These are phyloP conservation scores for Penicillium sclerotiorum DNA, from an alignment of 2,329 filamentous ascomycete species.

Conservation along the genomic window DNA sequence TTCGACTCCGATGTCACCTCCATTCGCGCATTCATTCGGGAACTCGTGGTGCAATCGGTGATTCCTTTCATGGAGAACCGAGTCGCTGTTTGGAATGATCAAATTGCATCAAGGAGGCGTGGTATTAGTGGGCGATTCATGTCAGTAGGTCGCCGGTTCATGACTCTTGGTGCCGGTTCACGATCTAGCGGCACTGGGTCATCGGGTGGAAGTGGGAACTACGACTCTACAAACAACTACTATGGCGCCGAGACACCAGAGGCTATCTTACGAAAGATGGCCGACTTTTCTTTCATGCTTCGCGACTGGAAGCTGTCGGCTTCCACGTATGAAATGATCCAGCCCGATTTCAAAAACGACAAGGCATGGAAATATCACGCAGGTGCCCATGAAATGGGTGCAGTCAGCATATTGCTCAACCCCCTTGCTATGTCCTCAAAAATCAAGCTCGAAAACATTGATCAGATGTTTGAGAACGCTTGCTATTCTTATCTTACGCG, in stretches of 20 bases:
- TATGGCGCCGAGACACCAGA: constrained; percentile 84
- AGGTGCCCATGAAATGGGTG: constrained; percentile 92
- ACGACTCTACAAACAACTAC: constrained; percentile 75
- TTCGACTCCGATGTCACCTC: constrained; percentile 91
- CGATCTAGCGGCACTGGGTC: constrained; percentile 58
- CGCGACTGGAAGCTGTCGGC: constrained; percentile 93
- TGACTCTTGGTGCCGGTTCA: constrained; percentile 72
- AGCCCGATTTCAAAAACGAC: constrained; percentile 87
- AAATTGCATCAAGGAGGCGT: constrained; percentile 85
- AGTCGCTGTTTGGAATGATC: constrained; percentile 92
- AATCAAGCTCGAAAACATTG: constrained; percentile 75
- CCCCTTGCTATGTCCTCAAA: constrained; percentile 73
- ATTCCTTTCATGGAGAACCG: constrained; percentile 95
- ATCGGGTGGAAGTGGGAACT: constrained; percentile 60
- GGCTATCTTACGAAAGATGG: constrained; percentile 88
- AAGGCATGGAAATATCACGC: constrained; percentile 98
- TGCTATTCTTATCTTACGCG: constrained; percentile 91
- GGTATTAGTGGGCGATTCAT: constrained; percentile 93
- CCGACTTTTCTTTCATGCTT: constrained; percentile 95
- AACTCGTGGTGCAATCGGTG: constrained; percentile 93
- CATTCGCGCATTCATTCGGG: constrained; percentile 84
- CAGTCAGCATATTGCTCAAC: constrained; percentile 77
- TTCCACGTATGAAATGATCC: constrained; percentile 86
- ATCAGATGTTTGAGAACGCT: constrained; percentile 85
- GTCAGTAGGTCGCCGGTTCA: constrained; percentile 88